Percentiles rank a stretch among this genome's conserved stretches.
Evolutionary conservation across 2,329 filamentous ascomycete species (phyloP).

Genomic region (Tricladium varicosporioides): DNA sequence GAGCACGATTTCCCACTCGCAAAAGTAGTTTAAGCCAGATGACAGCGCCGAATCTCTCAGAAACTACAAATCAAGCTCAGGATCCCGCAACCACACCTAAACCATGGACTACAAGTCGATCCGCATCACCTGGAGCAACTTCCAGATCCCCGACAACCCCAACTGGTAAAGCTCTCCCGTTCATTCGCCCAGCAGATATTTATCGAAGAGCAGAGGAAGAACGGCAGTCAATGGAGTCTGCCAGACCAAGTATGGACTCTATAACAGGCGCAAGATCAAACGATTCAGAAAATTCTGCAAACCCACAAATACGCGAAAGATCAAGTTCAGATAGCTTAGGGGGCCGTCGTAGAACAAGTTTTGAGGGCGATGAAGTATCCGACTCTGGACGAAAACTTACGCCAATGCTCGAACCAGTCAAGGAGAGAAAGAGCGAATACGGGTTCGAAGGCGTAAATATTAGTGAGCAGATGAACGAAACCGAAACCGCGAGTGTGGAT

Average conservation of each 20-base stretch:
- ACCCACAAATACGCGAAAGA: conserved; percentile 22
- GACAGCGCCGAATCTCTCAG: conserved; percentile 32
- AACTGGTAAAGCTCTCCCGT: conserved; percentile 52
- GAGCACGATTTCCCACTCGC: conserved; percentile 53
- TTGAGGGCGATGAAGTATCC: conserved; percentile 35
- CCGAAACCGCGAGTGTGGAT: background rate
- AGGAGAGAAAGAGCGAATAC: conserved; percentile 59
- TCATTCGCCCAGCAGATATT: conserved; percentile 74
- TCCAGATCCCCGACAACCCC: conserved; percentile 35
- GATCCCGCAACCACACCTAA: conserved; percentile 20
- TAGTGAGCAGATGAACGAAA: conserved; percentile 11
- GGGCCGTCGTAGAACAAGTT: conserved; percentile 18
- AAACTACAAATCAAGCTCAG: conserved; percentile 10
- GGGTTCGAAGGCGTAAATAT: conserved; percentile 44
- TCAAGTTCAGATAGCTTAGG: conserved; percentile 26
- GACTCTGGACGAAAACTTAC: conserved; percentile 38
- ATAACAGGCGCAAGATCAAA: conserved; percentile 33
- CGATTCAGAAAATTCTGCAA: conserved; percentile 27
- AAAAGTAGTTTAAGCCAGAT: conserved; percentile 60
- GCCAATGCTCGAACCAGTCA: conserved; percentile 50
- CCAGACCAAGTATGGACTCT: conserved; percentile 55
- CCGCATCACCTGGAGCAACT: conserved; percentile 38
- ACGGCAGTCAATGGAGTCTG: conserved; percentile 54
- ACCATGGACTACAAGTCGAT: conserved; percentile 33
- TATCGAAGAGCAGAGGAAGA: conserved; percentile 72